Conservation (phyloP, 352 stramenopile genomes). For the Thraustochytrium striatum region DNA sequence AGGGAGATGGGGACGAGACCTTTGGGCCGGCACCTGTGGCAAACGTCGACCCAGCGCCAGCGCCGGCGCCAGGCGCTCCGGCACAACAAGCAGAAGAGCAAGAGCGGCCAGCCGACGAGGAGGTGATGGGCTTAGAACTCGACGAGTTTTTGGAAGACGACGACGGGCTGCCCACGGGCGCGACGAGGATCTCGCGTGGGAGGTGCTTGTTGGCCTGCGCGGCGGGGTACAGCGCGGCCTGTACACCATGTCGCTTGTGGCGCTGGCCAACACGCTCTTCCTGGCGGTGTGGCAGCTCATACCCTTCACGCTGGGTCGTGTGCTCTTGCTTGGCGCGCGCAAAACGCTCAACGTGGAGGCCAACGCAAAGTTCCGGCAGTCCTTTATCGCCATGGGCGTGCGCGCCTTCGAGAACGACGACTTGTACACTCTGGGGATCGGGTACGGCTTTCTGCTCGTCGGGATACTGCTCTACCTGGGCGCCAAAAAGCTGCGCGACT, state of each 20-base stretch:
- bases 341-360: no score
- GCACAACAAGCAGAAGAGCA: not conserved
- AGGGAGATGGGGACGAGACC: not conserved
- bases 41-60: not conserved
- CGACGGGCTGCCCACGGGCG: not conserved
- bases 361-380: not conserved
- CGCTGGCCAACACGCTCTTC: constrained; percentile 27
- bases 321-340: not conserved
- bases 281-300: constrained; percentile 31
- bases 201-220: constrained; percentile 14
- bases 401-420: not conserved
- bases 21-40: not conserved
- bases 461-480: not conserved
- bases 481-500: not conserved
- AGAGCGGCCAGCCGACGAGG: not conserved
- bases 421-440: not conserved
- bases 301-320: not conserved
- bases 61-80: not conserved
- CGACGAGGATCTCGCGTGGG: constrained; percentile 34
- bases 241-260: constrained; percentile 32
- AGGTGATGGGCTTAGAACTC: not conserved
- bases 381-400: not conserved
- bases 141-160: not conserved
- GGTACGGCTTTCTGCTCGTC: not conserved
- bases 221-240: not conserved